Base-by-base conservation (phyloP, 2,329 filamentous ascomycete genomes). In the Exophiala oligosperma region DNA sequence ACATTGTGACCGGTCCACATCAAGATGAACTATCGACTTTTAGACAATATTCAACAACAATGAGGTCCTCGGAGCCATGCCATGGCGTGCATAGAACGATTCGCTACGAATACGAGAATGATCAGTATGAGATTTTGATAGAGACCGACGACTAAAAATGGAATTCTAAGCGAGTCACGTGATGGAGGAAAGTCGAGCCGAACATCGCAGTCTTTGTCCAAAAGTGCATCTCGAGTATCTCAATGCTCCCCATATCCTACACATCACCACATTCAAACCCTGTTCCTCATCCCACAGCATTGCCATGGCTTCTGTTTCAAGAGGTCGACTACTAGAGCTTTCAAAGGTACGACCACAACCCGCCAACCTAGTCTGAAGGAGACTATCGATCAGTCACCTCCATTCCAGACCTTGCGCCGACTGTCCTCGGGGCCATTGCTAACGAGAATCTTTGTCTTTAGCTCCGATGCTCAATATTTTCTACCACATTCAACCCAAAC, bases 381-480 rank as follows among this genome's bases (percentile, higher is more conserved):
- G 29, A 14, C 26, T 24, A 21, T 35, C 4, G 4, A 24, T 14
- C 35, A 0, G 35, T 35, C 26, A 2, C 26, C 32, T 44, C 53
- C 43, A 69, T 76, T 6, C 11, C 4, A 35, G 32, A 5, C 32
- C 32, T 35, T 35, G 32, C 32, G 32, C 32, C 32, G 32, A 35
- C 32, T 35, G 32, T 35, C 6, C 32, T 9, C 6, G 8, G 32
- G 7, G 32, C 32, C 8, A 46, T 74, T 61, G 28, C 21, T 49
- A 17, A 26, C 32, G 14, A 14, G 8, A 17, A 29, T 48, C 46
- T 8, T 28, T 48, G 6, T 4, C 9, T 23, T 3, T 68, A 97
- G 92, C 84, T 84, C 71, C 92, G 92, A 88, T 96, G 91, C 82
- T 85, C 87, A 73, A 85, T 97, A 78, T 99, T 97, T 81, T 88